Evolutionary conservation across 345 rosid species (phyloP), one percentile per base, ranked within the genome.

Genomic region (Atalantia buxifolia): DNA sequence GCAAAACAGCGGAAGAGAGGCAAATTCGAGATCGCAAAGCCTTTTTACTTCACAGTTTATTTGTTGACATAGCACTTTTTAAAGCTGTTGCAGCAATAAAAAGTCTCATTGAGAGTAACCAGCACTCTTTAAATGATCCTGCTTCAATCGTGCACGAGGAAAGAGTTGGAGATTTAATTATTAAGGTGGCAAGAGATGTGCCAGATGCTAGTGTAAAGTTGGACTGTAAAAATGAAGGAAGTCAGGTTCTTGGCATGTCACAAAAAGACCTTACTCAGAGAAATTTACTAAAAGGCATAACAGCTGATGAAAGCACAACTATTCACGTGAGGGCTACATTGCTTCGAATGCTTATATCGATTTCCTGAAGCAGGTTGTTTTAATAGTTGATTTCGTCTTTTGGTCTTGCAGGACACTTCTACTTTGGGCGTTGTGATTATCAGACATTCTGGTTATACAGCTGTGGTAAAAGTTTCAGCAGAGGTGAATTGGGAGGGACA

Each of bases 261-360:
- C 88, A 83, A 67, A 89, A 86, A 35, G 93, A 92, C 75, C 93
- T 90, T 69, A 83, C 93, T 40, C 86, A 71, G 72, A 86, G 94
- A 74, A 95, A 95, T 86, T 88, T 95, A 83, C 91, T 94, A 55
- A 95, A 94, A 87, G 99, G 98, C 83, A 80, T 95, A 80, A 95
- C 99, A 78, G 97, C 98, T 59, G 97, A 95, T 78, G 99, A 95
- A 84, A 95, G 94, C 86, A 98, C 95, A 35, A 88, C 95, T 65
- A 91, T 94, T 89, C 98, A 91, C 79, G 98, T 95, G 82, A 90
- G 92, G 86, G 42, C 66, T 67, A 35, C 42, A 35, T 80, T 73
- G 21, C 80, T 85, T 38, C 57, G 24, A 72, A 33, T 86, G 60
- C 57, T 82, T 82, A 53, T 65, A 53, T 6, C 69, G 33, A 66